Percentiles rank a stretch among this genome's conserved stretches.
Conservation (phyloP, 768 basidiomycete species). For the Tylopilus rubrobrunneus region DNA sequence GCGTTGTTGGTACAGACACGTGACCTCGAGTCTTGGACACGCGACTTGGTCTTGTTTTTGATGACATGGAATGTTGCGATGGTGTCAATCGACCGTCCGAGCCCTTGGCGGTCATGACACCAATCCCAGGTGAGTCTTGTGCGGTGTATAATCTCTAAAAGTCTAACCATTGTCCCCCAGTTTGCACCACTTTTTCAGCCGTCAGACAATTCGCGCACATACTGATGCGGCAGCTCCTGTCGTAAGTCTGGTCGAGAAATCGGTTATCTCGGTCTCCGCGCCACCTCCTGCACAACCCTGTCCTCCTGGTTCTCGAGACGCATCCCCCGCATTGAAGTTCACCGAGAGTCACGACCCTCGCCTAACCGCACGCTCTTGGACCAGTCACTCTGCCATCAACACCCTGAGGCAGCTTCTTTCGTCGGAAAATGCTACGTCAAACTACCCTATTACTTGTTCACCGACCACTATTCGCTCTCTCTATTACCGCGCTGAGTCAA, state of each 20-base stretch:
- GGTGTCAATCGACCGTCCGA: conserved; percentile 53
- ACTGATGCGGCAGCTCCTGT: background rate
- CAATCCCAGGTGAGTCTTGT: conserved; percentile 20
- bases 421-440: conserved; percentile 7
- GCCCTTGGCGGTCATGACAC: conserved; percentile 35
- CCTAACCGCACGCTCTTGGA: background rate
- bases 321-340: background rate
- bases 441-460: conserved; percentile 16
- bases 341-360: background rate
- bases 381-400: conserved; percentile 9
- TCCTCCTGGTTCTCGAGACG: background rate
- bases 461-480: conserved; percentile 36
- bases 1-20: conserved; percentile 10
- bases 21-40: conserved; percentile 2
- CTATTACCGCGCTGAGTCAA: conserved; percentile 36
- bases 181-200: background rate
- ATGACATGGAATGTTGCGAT: conserved; percentile 84
- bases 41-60: background rate
- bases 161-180: conserved; percentile 3
- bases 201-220: background rate
- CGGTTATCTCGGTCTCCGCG: background rate
- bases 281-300: background rate
- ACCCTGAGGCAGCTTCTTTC: conserved; percentile 15
- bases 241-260: background rate
- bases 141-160: background rate